Evolutionary conservation across 1,139 yeast species (phyloP), one percentile per base, ranked within the genome.

Genomic region (Eremothecium sinecaudum): DNA sequence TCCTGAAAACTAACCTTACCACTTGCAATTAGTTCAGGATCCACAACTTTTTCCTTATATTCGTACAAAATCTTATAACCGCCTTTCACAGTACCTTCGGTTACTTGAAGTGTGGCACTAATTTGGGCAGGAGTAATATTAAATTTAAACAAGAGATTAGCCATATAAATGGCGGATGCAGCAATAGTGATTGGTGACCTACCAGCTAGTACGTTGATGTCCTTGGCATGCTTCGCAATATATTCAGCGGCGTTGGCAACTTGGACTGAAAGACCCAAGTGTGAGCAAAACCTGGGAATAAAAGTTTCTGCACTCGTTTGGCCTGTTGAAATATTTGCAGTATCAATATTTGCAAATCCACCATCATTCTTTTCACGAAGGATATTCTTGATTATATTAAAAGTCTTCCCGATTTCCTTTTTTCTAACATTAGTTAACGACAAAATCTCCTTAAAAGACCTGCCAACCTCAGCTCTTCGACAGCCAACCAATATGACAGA

Each of bases 101-200:
- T 82, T 14, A 90, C 98, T 45, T 96, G 98, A n/a, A 96, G 76
- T 49, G 82, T 83, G 48, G 86, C 95, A 6, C 94, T 83, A 39
- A 90, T 87, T 53, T 75, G 80, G 2, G 81, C 64, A 2, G 95
- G 92, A 6, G 82, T 34, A 44, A 59, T 58, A 40, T 75, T 79
- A 4, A 71, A 77, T 24, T 83, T 83, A 59, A 87, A 87, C 16
- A 90, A 64, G 11, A 82, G 65, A 4, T 92, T 81, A 4, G 96
- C 86, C 82, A 90, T 79, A 61, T 87, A 90, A 34, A 90, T 90
- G 3, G 93, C 94, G 0, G 97, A 93, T 5, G 97, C 97, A 0
- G 98, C 97, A 51, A 90, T 84, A 24, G 98, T 90, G 33, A 90
- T 87, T 20, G 98, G 98, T 1, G 96, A 84, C 48, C 96, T 74